These are phyloP conservation scores for Rhynchospora tenuis DNA, from an alignment of 176 grass and related monocot species.

Conservation along the genomic window DNA sequence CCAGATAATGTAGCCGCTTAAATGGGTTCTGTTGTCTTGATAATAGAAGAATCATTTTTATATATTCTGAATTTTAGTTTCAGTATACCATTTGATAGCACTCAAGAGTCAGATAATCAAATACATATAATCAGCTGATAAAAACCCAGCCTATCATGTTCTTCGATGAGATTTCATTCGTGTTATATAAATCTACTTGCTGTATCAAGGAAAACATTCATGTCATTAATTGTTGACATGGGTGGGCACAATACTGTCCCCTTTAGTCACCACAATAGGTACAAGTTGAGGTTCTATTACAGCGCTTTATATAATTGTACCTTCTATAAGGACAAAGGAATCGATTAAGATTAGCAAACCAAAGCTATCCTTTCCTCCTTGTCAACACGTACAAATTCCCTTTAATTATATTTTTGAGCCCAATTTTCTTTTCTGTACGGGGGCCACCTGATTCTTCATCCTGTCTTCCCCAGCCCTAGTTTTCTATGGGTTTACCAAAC, in stretches of 20 bases:
- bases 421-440: neutral
- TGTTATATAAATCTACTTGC: neutral
- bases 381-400: neutral
- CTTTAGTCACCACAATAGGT: neutral
- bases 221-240: neutral
- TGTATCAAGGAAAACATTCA: neutral
- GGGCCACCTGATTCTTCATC: neutral
- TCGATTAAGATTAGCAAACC: neutral
- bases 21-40: neutral
- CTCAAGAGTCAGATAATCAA: too few species aligned
- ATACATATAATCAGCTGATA: too few species aligned
- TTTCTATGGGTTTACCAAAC: neutral
- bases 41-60: neutral
- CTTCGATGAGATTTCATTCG: neutral
- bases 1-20: neutral
- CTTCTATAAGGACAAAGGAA: neutral
- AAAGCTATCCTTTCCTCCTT: constrained; percentile 6
- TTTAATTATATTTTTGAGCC: neutral
- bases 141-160: neutral
- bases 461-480: neutral
- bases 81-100: neutral
- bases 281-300: neutral
- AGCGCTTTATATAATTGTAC: neutral
- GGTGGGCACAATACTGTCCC: neutral
- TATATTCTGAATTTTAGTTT: neutral